Base-by-base conservation (phyloP, 306 rosid genomes). In the Notholithocarpus densiflorus region DNA sequence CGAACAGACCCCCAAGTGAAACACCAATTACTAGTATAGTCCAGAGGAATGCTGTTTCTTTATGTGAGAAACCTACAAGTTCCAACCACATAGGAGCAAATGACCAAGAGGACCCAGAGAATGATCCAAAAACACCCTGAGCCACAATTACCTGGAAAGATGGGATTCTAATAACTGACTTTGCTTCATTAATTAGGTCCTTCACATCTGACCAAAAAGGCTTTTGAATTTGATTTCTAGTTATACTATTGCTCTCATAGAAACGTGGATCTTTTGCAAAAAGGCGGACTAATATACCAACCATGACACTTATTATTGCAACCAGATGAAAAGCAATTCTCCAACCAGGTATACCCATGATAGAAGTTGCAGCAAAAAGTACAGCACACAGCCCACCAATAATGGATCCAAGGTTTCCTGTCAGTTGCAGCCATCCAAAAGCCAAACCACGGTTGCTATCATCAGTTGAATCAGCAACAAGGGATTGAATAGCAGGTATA, bases 81-180 rank as follows among this genome's bases (percentile, higher is more conserved):
- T 92, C 98, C 24, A 94, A 83, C 98, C 97, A 92, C 84, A 92
- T 88, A 1, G 94, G 87, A 62, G 92, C 89, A 72, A 94, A 94
- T 5, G 92, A 80, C 84, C 90, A 84, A 7, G 92, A 90, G 0
- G 93, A 88, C 90, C 94, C 81, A 0, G 98, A 92, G 60, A 94
- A 90, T n/a, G 98, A 85, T n/a, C 94, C 98, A 31, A 90, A 87
- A 40, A 94, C 90, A 40, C 98, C 98, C 72, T 92, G 97, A 73
- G 98, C 97, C 59, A 94, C 96, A 68, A 94, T 85, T 65, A 90
- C 89, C 86, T 88, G 94, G 83, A 94, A 94, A 13, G 97, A 80
- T 14, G 89, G 96, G 69, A 92, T 90, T 61, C 77, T 31, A 5
- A 92, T 84, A 3, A 94, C 97, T 0, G 89, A 73, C 26, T 86